Evolutionary conservation across 805 yeast species (phyloP), one percentile per base, ranked within the genome.

Genomic region (Lachancea nothofagi): DNA sequence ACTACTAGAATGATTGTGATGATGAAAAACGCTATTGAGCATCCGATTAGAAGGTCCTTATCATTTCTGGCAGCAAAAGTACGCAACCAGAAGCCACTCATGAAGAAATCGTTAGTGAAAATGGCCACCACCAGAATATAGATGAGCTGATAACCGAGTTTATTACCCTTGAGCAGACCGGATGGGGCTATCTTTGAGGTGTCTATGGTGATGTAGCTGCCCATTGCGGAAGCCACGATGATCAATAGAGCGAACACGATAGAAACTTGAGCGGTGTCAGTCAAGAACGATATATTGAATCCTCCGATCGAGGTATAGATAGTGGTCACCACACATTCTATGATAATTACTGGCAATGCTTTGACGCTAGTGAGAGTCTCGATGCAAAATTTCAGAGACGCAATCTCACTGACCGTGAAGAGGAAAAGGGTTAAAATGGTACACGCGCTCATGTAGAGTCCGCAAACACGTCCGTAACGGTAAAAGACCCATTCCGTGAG

Each of bases 31-130:
- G 96, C 95, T 44, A 89, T 66, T 3, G 80, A 69, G 39, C 88
- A 76, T 19, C 93, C 94, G 48, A 85, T 74, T 60, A 74, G 60
- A 51, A 89, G 70, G 55, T 88, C 96, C 48, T 69, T 75, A 62
- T 88, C 77, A 7, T 86, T 67, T 47, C 76, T 77, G 5, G 95
- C 80, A 5, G 97, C 95, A 67, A 89, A 89, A 1, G 97, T 85
- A 55, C 97, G 72, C 45, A 89, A 66, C 97, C 97, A 89, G 60
- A 89, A 88, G 0, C 96, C 96, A 23, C 95, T 75, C 71, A 89
- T 66, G 63, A 89, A 89, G 57, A 89, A 77, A 57, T 87, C 96
- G 54, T 89, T 89, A 24, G 96, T 84, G 41, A 87, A 74, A 55
- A 89, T 83, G 20, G 97, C 96, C 23, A 89, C 81, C 6, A 81